Evolutionary conservation across 2,329 filamentous ascomycete species (phyloP), one percentile per base, ranked within the genome.

Genomic region (Phoma herbarum): DNA sequence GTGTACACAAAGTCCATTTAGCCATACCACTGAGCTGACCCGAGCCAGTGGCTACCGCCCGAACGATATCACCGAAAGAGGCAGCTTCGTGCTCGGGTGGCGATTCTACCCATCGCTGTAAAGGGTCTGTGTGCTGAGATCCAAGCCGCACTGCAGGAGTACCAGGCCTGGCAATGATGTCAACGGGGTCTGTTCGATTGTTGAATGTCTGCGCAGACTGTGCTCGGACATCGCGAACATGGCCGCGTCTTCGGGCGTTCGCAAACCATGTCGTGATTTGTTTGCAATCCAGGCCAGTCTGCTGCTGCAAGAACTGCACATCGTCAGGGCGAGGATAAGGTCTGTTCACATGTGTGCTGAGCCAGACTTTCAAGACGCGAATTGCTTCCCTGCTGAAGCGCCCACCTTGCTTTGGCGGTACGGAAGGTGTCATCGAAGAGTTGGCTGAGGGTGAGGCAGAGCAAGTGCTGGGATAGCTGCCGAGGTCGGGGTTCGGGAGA

Each of bases 251-350:
- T 20, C 68, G 60, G 1, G 69, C 66, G 43, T 72, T 72, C 3
- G 68, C 66, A 16, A 72, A 69, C 69, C 69, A 72, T 5, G 66
- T 72, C 2, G 62, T 60, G 1, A 72, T 58, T 11, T 72, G 69
- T 10, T 57, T 60, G 29, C 52, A 62, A 26, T 66, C 68, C 5
- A 72, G 42, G 0, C 68, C 69, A 18, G 68, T 70, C 1, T 63
- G 59, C 1, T 51, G 49, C 39, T 66, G 54, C 2, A 71, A 53
- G 0, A 57, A 22, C 5, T 43, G 16, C 51, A 68, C 61, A n/a
- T 70, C 65, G 3, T 61, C 49, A 4, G 64, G 62, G 12, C 42
- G 60, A 1, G 68, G 68, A 35, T 71, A 71, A 3, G 68, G 68
- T 49, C 66, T 57, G n/a, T 60, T 41, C 12, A 56, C 51, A 45